Conservation (phyloP, 2,329 filamentous ascomycete genomes). For the Beauveria sp. region DNA sequence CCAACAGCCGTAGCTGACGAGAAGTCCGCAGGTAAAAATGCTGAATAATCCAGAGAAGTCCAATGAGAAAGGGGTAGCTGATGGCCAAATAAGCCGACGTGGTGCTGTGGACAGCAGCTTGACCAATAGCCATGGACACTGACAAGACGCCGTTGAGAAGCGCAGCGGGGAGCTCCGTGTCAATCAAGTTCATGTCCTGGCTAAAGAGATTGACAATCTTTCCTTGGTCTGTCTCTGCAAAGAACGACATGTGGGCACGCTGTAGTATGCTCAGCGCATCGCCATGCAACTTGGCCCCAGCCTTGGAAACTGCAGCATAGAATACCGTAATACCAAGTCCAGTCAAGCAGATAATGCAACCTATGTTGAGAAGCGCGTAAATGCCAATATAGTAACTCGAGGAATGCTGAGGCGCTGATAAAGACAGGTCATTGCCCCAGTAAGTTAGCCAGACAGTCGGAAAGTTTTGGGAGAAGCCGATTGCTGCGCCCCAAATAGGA, state of each 20-base stretch:
- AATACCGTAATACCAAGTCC: not conserved
- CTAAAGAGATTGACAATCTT: constrained; percentile 36
- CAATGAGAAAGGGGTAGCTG: constrained; percentile 41
- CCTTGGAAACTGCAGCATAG: too few species aligned
- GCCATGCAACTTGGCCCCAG: too few species aligned
- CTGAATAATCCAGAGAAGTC: constrained; percentile 38
- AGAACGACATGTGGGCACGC: constrained; percentile 25
- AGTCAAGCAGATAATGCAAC: constrained; percentile 16
- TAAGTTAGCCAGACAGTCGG: constrained; percentile 34
- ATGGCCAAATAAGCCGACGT: constrained; percentile 37
- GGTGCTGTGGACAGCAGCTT: constrained; percentile 5
- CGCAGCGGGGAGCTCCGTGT: constrained; percentile 29
- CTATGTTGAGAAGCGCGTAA: constrained; percentile 19
- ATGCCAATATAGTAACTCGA: constrained; percentile 25
- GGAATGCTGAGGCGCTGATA: constrained; percentile 5
- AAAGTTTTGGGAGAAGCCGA: constrained; percentile 20
- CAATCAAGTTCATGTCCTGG: constrained; percentile 36
- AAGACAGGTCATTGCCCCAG: constrained; percentile 27
- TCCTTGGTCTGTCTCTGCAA: constrained; percentile 34
- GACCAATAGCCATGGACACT: not conserved
- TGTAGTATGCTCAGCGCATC: too few species aligned
- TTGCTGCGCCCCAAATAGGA: constrained; percentile 17
- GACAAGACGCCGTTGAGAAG: constrained; percentile 23
- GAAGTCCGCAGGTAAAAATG: constrained; percentile 51
- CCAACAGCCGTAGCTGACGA: constrained; percentile 50